Percentiles rank a stretch among this genome's conserved stretches.
These are phyloP conservation scores for Coccomyxa subellipsoidea DNA, from an alignment of 163 green algal genomes.

Conservation along the genomic window DNA sequence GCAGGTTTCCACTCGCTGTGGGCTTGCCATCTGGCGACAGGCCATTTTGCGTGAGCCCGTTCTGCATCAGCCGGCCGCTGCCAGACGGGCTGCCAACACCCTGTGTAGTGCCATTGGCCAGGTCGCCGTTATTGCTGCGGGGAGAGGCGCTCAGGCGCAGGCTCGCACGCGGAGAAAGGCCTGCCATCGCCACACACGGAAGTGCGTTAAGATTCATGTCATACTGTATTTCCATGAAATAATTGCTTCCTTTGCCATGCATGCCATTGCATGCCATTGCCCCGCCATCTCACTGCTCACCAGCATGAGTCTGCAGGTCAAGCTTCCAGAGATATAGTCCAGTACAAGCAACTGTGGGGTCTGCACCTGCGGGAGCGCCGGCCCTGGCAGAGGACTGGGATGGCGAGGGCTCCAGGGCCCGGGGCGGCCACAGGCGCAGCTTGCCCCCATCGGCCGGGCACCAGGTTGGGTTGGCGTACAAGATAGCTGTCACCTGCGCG, in stretches of 20 bases:
- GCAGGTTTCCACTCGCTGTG: not conserved
- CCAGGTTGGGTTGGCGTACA: conserved; percentile 55
- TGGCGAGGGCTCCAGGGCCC: not conserved
- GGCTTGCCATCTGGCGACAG: not conserved
- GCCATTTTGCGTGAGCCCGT: not conserved
- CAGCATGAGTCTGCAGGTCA: no score
- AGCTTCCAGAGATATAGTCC: no score
- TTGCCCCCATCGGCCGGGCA: conserved; percentile 38
- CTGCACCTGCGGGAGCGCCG: not conserved
- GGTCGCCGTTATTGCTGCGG: not conserved
- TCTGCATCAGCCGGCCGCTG: not conserved
- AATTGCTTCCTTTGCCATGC: no score
- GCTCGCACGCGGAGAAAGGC: not conserved
- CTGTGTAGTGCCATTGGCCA: not conserved
- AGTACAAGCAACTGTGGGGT: no score
- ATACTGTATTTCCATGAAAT: no score
- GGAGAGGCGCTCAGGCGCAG: not conserved
- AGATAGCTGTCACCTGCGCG: conserved; percentile 51
- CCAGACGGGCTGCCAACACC: not conserved
- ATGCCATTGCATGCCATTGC: no score
- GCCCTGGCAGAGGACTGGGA: not conserved
- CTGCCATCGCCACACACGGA: not conserved
- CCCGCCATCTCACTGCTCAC: no score
- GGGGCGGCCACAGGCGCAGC: conserved; percentile 58
- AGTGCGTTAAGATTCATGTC: no score